Conservation (phyloP, 129 eudicot genomes). For the Flaveria ramosissima region DNA sequence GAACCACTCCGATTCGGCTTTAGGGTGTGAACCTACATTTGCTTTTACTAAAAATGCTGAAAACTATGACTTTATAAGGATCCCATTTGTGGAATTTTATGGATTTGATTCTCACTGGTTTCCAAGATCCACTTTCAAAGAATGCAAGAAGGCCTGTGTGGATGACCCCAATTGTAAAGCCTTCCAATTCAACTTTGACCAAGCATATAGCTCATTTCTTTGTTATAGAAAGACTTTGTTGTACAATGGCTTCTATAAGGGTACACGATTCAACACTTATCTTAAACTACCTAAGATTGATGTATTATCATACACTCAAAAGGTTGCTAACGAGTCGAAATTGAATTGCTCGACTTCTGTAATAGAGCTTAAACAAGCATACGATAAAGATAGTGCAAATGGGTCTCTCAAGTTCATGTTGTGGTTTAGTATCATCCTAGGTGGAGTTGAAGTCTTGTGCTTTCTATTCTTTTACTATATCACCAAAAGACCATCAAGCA, state of each 20-base stretch:
- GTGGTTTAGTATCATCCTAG: conserved; percentile 30
- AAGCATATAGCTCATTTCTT: not conserved
- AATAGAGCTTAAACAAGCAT: conserved; percentile 1
- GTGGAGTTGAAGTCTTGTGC: conserved; percentile 23
- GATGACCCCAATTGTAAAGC: conserved; percentile 34
- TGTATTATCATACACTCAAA: conserved; percentile 1
- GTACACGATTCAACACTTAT: conserved; percentile 13
- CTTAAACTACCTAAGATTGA: conserved; percentile 19
- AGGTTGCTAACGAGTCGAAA: not conserved
- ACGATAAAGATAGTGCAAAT: not conserved
- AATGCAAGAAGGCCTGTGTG: conserved; percentile 28
- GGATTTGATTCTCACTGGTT: conserved; percentile 19
- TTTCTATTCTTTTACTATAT: conserved; percentile 16
- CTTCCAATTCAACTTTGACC: conserved; percentile 23
- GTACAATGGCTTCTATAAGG: conserved; percentile 29
- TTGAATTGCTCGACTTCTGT: conserved; percentile 9
- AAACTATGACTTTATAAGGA: conserved; percentile 6
- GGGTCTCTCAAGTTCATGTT: conserved; percentile 30
- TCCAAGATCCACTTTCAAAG: conserved; percentile 11
- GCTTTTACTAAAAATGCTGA: conserved; percentile 2
- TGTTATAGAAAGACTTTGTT: conserved; percentile 32
- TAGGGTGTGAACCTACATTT: conserved; percentile 28
- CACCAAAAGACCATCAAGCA: not conserved
- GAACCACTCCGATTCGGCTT: not conserved
- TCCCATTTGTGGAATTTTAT: conserved; percentile 32